Evolutionary conservation across 129 eudicot species (phyloP), one percentile per base, ranked within the genome.

Genomic region (Pittosporum tobira): DNA sequence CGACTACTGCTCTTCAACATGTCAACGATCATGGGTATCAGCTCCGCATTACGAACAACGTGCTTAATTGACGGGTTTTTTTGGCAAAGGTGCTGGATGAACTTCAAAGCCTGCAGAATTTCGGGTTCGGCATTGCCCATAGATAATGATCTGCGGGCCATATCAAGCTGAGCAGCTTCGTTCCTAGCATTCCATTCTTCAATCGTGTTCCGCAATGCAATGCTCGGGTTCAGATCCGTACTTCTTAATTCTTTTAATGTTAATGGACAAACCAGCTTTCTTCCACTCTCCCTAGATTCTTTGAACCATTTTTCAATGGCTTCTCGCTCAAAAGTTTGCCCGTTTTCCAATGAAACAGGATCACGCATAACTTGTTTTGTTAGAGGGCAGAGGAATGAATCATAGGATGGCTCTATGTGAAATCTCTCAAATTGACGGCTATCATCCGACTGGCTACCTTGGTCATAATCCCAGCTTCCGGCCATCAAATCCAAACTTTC

Each of bases 131-230:
- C 76, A 65, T 82, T 78, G 61, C 72, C 80, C 1, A 67, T 6
- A 36, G 69, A 64, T 11, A 91, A 61, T 14, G 87, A 78, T 42
- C 80, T 76, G 38, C 81, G 90, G 15, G 96, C 96, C 79, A 91
- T 83, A 73, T 91, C 98, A 52, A 91, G 83, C 61, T 87, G 84
- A 63, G 85, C 94, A 20, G 87, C 90, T 73, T 91, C 98, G 51
- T 91, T 91, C 74, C 98, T 81, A 10, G 96, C 94, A 70, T 67
- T 79, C 98, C 98, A 91, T 78, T 91, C 94, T 66, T 83, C 90
- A 62, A 91, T 91, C 10, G 98, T 81, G 73, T 81, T 76, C 70
- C 85, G 61, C 50, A 91, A 75, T 49, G 94, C 96, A 49, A 91
- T 80, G 64, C 98, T 83, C 23, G 98, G 98, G 63, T 81, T 86